Base-by-base conservation (phyloP, 768 basidiomycete species). In the Pluteus cervinus region DNA sequence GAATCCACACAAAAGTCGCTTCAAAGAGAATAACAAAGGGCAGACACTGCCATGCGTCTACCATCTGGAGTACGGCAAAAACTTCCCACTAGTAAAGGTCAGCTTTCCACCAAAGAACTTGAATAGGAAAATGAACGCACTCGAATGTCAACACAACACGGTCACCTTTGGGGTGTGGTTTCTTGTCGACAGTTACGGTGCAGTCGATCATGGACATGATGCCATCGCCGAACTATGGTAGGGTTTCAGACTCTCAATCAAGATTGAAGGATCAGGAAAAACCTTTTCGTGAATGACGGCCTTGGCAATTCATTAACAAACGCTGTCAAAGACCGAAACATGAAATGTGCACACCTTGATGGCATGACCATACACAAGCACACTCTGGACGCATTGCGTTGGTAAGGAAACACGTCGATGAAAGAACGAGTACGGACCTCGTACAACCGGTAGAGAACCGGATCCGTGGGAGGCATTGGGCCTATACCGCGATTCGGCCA, bases 151-250 rank as follows among this genome's bases (percentile, higher is more conserved):
- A 63, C 12, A 86, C 49, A 7, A 87, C 80, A 29, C 86, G 81
- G 48, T 88, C 85, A 24, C 86, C 86, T 50, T 81, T 84, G 11
- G 84, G 83, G 49, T 87, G 75, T 11, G 70, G 66, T 55, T 88
- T 87, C 61, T 67, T 76, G 43, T 75, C 65, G 30, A 88, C 65
- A 32, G 66, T 68, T 43, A 88, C 69, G 47, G 74, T 79, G 58
- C 86, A 88, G 55, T 89, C 86, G 40, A 88, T 86, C 82, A 88
- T 85, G 14, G 81, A 84, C 84, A 88, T 87, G 43, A 89, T 88
- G 4, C 86, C 86, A 49, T 89, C 86, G 4, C 86, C 86, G 45
- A 87, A 88, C 82, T 85, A 45, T 3, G 41, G 16, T 14, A 18
- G 23, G 22, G 16, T 24, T 5, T 46, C 21, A 14, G 12, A 32